Base-by-base conservation (phyloP, 345 rosid genomes). In the Geranium rotundifolium region DNA sequence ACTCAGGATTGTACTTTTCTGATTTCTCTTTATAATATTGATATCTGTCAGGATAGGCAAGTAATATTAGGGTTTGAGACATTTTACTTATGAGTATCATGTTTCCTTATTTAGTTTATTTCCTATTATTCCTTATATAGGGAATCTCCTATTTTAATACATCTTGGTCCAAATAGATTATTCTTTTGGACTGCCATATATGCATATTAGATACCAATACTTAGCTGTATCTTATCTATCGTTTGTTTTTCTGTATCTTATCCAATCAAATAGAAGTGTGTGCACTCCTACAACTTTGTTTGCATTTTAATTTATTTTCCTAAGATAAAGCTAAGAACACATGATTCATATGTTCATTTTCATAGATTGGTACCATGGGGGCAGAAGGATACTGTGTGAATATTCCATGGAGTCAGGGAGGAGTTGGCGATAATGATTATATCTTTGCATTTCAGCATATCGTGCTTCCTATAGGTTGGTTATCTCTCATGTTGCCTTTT, bases 351-450 rank as follows among this genome's bases (percentile, higher is more conserved):
- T 17, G 66, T 59, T 65, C 49, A 61, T 60, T 67, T 67, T 29
- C 73, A 65, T 72, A 93, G 99, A 83, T 88, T 73, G 99, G 99
- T 71, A 72, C 70, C 49, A 75, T 78, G 16, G 99, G 95, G 57
- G 99, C 90, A 60, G 97, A 90, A 79, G 99, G 99, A 50, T 86
- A 78, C 67, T 93, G 99, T 52, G 96, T 90, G 56, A 90, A 93
- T 77, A 63, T 93, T 66, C 99, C 99, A n/a, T 93, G 99, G 99
- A 90, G 89, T 67, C 77, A 95, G 27, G 86, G 95, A 39, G 97
- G 95, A 69, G 90, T 93, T 64, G 96, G 99, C 18, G 99, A 93
- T 75, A 81, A 85, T 63, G 99, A 93, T 80, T 93, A 90, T 71
- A 65, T 88, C 60, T 93, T 81, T 83, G 99, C 97, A 37, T 93